These are phyloP conservation scores for Chrysoporthe cubensis DNA, from an alignment of 2,329 filamentous ascomycete species.

Conservation along the genomic window DNA sequence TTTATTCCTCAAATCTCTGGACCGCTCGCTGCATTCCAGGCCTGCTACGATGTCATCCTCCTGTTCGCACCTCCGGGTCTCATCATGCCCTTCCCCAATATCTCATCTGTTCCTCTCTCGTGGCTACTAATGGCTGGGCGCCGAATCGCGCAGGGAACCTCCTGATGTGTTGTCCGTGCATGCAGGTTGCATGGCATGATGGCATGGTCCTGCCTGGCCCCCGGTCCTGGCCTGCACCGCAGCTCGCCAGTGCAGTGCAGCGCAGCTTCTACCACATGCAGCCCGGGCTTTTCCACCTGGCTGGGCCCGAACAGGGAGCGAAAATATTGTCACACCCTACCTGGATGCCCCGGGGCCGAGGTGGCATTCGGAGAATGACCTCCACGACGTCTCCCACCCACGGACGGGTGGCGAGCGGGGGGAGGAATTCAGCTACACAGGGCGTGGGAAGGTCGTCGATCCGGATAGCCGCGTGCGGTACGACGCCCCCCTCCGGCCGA, in stretches of 20 bases:
- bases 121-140: neutral
- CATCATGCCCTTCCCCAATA: neutral
- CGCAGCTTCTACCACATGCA: neutral
- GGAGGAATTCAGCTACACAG: too few relatives aligned
- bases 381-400: neutral
- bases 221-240: neutral
- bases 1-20: neutral
- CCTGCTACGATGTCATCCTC: neutral
- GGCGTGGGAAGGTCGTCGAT: too few relatives aligned
- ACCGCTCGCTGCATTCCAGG: neutral
- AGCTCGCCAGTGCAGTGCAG: too few relatives aligned
- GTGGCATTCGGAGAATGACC: neutral
- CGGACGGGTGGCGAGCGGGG: too few relatives aligned
- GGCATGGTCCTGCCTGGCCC: neutral
- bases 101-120: neutral
- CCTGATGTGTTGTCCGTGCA: slow-evolving; percentile 15
- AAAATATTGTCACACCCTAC: neutral
- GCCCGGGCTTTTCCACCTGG: neutral
- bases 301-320: neutral
- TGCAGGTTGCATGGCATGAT: slow-evolving; percentile 9
- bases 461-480: too few relatives aligned
- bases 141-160: neutral
- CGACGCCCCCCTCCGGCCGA: too few relatives aligned
- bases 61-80: neutral
- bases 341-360: neutral